Evolutionary conservation across 208 protist genomes (phyloP), one percentile per base, ranked within the genome.

Genomic region (Herpetomonas samuelpessoai): DNA sequence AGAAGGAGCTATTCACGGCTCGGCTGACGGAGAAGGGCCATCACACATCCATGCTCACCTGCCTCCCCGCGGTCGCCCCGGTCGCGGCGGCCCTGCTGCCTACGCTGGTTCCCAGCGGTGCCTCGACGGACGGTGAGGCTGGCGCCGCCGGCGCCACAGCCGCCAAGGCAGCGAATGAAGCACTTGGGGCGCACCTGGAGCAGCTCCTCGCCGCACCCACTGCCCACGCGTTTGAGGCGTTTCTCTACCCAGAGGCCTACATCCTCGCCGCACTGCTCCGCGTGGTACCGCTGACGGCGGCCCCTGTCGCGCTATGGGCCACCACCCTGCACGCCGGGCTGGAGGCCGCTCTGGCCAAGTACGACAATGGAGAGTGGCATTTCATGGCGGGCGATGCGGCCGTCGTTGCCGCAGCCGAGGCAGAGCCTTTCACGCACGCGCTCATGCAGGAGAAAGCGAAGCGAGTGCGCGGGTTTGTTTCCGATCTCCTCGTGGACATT

Each of bases 201-300:
- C 44, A n/a, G 0, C 12, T n/a, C 26, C 47, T 3, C 21, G 48
- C 22, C 31, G 69, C 10, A 24, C 54, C 28, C 30, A 65, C 56
- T 62, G 66, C 68, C 39, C 62, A n/a, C 3, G 68, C 35, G 30
- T 74, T 84, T 22, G 74, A 86, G 29, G 35, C 12, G 2, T 88
- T 90, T 56, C 61, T 94, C 38, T 91, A 88, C 62, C 81, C 80
- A 0, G 68, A 91, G 61, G 75, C 67, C 38, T 73, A 74, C 62
- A 64, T 95, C 38, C 60, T 91, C 21, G 64, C 71, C 16, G 68
- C 79, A 16, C 21, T 95, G 58, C 62, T 95, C 39, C 77, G 79
- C 58, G 66, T 82, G 41, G 62, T 57, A 7, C 58, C 75, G 24
- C 27, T 65, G 3, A 60, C 58, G 18, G 71, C 63, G 65, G 29